Conservation (phyloP, 441 rosid species). For the Heliophila coronopifolia region DNA sequence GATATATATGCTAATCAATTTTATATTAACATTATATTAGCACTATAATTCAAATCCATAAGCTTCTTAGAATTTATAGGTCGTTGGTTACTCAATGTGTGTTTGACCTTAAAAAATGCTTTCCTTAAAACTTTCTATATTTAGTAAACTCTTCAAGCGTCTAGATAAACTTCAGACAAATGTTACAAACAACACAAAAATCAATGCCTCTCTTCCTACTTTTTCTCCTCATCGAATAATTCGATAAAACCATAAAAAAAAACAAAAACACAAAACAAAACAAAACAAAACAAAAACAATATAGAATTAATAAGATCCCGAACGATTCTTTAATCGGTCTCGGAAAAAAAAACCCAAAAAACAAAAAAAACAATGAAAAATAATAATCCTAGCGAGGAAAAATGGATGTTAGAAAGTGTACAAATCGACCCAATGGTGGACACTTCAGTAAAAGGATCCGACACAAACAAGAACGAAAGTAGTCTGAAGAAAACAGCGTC, state of each 20-base stretch:
- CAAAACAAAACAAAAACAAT: conserved; percentile 3
- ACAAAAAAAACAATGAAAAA: conserved; percentile 20
- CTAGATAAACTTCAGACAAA: conserved; percentile 27
- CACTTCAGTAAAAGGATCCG: conserved; percentile 27
- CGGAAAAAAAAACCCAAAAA: not conserved
- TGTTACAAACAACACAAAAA: conserved; percentile 17
- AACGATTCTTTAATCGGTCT: conserved; percentile 4
- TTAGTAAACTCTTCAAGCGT: conserved; percentile 21
- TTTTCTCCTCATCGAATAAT: conserved; percentile 18
- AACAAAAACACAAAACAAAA: not conserved
- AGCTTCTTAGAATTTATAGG: conserved; percentile 8
- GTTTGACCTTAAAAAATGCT: conserved; percentile 27
- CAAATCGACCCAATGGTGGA: conserved; percentile 48
- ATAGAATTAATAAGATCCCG: conserved; percentile 16
- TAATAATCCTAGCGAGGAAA: conserved; percentile 22
- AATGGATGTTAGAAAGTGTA: conserved; percentile 52
- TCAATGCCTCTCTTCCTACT: conserved; percentile 21
- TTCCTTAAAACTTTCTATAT: conserved; percentile 20
- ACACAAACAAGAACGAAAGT: conserved; percentile 18
- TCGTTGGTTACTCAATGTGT: conserved; percentile 16
- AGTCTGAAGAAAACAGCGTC: conserved; percentile 10
- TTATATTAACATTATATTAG: not conserved
- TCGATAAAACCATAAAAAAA: not conserved
- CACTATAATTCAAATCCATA: conserved; percentile 12
- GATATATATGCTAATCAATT: too few relatives aligned